phyloP scores from a whole-genome alignment of 257 asterid genomes.

The Nicotiana undulata region DNA sequence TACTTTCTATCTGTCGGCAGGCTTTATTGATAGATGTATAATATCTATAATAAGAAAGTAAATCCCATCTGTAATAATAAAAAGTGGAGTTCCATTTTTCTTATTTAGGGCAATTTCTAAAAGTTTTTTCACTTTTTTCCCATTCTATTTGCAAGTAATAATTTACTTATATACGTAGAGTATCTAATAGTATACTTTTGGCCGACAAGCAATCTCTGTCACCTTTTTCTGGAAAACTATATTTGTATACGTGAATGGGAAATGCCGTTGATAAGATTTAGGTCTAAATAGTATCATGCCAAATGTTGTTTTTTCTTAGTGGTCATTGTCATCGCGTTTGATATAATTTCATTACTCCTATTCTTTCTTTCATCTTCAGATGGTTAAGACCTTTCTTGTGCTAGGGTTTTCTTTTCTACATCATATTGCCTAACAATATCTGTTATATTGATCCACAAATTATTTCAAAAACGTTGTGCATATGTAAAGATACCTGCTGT shows the following conservation, averaged over 20 bases:
- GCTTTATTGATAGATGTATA: not conserved
- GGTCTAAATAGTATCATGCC: not conserved
- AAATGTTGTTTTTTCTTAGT: not conserved
- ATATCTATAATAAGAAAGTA: not conserved
- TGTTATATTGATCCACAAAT: not conserved
- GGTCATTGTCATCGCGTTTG: not conserved
- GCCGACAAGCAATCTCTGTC: not conserved
- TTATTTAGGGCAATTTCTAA: not conserved
- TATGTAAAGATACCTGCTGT: not conserved
- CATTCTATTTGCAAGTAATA: not conserved
- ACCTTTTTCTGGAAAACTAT: not conserved
- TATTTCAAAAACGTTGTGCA: not conserved
- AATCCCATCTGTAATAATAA: not conserved
- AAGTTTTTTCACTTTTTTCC: not conserved
- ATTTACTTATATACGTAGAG: not conserved
- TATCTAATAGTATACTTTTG: not conserved
- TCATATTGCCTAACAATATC: not conserved
- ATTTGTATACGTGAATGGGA: slow-evolving; percentile 1
- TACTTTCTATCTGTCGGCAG: not conserved
- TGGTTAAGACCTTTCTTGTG: slow-evolving; percentile 7
- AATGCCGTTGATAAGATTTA: not conserved
- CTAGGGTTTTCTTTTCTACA: slow-evolving; percentile 1
- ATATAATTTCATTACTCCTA: not conserved
- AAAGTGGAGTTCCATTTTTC: not conserved
- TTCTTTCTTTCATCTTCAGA: not conserved